Base-by-base conservation (phyloP, 2,329 filamentous ascomycete genomes). In the Fusarium temperatum region DNA sequence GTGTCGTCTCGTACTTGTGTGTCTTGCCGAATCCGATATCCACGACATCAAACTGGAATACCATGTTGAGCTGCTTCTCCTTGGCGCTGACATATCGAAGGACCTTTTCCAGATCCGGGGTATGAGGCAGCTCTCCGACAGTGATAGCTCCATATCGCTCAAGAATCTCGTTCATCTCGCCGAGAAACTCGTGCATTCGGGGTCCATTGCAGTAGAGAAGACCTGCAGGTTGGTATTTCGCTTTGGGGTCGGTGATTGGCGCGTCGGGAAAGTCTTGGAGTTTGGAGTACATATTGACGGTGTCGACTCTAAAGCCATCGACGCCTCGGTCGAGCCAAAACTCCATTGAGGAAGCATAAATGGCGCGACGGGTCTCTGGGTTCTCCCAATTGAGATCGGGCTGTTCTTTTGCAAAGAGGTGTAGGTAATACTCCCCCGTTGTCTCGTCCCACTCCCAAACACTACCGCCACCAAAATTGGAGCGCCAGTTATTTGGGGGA, bases 301-400 rank as follows among this genome's bases (percentile, higher is more conserved):
- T 91, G 77, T 94, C 92, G 81, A 94, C 88, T n/a, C 92, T 87
- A 84, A 94, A 94, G 8, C 92, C 92, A 53, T 92, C 89, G 0
- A 93, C 90, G 6, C 93, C 93, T 38, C 89, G 88, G 55, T 93
- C 85, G 1, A 96, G 87, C 94, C 94, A 96, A 80, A 95, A 96
- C 36, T 89, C 87, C 88, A 95, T 93, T 10, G 92, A 87, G 22
- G 89, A 87, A 39, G 91, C 86, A 80, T 94, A 93, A 12, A 95
- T 90, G 4, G 93, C 93, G 51, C 89, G 83, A 22, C 93, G 88
- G 0, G 92, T 89, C 15, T 88, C 89, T 0, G 86, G 85, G 65
- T 92, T 93, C 78, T 95, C 92, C 93, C 93, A 96, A 82, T 96
- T 96, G n/a, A 96, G 86, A 76, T 96, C 94, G 0, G 94, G 94